These are phyloP conservation scores for Ogataea chonburiensis DNA, from an alignment of 805 yeast species.

Conservation along the genomic window DNA sequence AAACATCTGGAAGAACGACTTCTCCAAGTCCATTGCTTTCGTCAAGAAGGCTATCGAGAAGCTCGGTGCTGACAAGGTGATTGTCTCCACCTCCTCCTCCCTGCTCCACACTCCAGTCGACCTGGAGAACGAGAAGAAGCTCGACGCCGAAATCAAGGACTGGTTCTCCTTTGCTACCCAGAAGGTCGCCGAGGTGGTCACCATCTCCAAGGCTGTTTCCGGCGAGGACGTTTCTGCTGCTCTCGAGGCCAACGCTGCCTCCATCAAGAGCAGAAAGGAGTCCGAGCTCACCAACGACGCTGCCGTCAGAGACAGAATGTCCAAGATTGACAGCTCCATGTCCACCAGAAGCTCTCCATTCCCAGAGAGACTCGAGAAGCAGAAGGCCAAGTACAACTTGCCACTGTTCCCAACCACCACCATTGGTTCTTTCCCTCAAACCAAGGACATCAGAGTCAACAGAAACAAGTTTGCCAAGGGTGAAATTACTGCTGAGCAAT, in stretches of 20 bases:
- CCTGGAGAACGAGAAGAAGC: conserved; percentile 86
- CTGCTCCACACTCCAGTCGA: conserved; percentile 98
- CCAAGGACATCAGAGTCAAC: conserved; percentile 97
- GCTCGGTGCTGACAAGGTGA: conserved; percentile 82
- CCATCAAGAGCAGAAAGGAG: conserved; percentile 79
- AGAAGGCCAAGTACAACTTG: conserved; percentile 82
- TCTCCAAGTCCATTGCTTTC: conserved; percentile 76
- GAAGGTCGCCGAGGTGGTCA: conserved; percentile 88
- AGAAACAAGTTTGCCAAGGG: conserved; percentile 99
- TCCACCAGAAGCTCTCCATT: conserved; percentile 86
- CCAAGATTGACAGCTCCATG: conserved; percentile 69
- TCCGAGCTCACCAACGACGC: conserved; percentile 90
- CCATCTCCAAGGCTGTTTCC: conserved; percentile 81
- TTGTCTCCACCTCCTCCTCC: conserved; percentile 96
- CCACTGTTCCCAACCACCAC: conserved; percentile 99
- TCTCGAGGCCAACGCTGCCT: conserved; percentile 82
- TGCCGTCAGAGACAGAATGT: conserved; percentile 84
- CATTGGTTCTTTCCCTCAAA: conserved; percentile 99
- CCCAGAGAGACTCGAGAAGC: conserved; percentile 83
- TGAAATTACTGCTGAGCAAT: conserved; percentile 89
- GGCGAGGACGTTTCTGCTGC: conserved; percentile 77
- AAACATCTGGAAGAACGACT: conserved; percentile 99
- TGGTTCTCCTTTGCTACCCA: conserved; percentile 99
- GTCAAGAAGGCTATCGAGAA: conserved; percentile 81
- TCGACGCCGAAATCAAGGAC: conserved; percentile 87